Percentiles rank a stretch among this genome's conserved stretches.
These are phyloP conservation scores for Aphanomyces stellatus DNA, from an alignment of 352 stramenopile species.

Conservation along the genomic window DNA sequence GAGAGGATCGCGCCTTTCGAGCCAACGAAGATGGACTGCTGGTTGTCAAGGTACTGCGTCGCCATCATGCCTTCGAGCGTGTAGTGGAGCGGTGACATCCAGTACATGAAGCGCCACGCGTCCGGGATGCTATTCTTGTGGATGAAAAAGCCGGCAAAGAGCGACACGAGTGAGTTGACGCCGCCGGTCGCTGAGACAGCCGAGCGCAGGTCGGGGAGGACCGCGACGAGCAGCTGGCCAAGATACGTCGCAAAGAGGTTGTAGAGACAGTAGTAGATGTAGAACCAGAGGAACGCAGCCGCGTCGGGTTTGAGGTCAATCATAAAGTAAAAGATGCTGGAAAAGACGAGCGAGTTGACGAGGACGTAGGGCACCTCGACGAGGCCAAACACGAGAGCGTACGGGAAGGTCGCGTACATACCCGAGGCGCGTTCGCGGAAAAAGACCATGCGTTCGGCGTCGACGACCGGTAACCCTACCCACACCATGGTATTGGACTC, in stretches of 20 bases:
- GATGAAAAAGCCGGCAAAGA: constrained; percentile 43
- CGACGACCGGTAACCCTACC: constrained; percentile 42
- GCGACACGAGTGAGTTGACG: constrained; percentile 39
- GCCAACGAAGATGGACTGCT: not conserved
- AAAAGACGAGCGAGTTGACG: constrained; percentile 31
- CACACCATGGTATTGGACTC: too few relatives aligned
- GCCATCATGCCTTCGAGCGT: constrained; percentile 13
- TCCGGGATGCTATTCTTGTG: constrained; percentile 16
- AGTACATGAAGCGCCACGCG: constrained; percentile 20
- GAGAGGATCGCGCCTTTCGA: constrained; percentile 5
- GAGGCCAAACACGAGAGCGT: constrained; percentile 64
- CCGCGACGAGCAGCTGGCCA: constrained; percentile 61
- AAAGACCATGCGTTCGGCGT: constrained; percentile 78
- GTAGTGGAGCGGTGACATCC: constrained; percentile 20
- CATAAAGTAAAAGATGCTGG: constrained; percentile 52
- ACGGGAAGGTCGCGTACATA: constrained; percentile 71
- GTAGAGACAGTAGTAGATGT: constrained; percentile 40
- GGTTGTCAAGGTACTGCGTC: constrained; percentile 15
- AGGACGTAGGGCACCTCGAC: constrained; percentile 60
- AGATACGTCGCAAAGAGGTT: constrained; percentile 58
- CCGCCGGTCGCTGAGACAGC: constrained; percentile 31
- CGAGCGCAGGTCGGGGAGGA: constrained; percentile 35
- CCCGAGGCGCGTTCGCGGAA: constrained; percentile 77
- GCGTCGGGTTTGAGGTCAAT: constrained; percentile 2
- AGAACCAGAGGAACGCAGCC: constrained; percentile 21